Evolutionary conservation across 202 grass and related monocot species (phyloP).

Genomic region (Brachypodium distachyon): DNA sequence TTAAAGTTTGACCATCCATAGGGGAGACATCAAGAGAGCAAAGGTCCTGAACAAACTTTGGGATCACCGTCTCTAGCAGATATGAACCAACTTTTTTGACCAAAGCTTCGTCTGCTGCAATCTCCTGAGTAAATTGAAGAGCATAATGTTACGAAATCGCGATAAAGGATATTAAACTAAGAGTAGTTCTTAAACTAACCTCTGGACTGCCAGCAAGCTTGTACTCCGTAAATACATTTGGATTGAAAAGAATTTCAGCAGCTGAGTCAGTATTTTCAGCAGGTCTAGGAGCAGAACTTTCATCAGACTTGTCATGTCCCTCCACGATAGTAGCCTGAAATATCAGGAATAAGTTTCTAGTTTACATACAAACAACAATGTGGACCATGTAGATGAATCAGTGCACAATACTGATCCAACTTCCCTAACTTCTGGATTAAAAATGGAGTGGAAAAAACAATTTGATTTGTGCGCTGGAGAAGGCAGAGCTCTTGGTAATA

Average conservation of each 20-base stretch:
- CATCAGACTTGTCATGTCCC: slow-evolving; percentile 18
- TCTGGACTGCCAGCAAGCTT: slow-evolving; percentile 81
- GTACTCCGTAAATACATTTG: slow-evolving; percentile 98
- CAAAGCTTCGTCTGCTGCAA: slow-evolving; percentile 65
- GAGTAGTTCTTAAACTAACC: slow-evolving; percentile 32
- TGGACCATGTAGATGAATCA: not conserved
- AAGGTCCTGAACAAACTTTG: slow-evolving; percentile 91
- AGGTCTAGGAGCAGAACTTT: slow-evolving; percentile 12
- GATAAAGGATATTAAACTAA: slow-evolving; percentile 6
- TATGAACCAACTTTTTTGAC: slow-evolving; percentile 67
- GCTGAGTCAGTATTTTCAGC: not conserved
- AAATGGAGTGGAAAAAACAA: not conserved
- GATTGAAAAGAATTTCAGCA: slow-evolving; percentile 79
- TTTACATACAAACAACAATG: not conserved
- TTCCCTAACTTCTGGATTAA: not conserved
- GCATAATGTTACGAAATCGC: slow-evolving; percentile 1
- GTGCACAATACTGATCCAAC: not conserved
- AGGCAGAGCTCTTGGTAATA: not conserved
- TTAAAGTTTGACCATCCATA: slow-evolving; percentile 95
- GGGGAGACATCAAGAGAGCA: slow-evolving; percentile 86
- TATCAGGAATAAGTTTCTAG: not conserved
- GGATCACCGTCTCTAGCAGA: slow-evolving; percentile 74
- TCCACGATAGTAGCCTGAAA: slow-evolving; percentile 39
- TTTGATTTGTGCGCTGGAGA: not conserved
- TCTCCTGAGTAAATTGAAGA: slow-evolving; percentile 55